Conservation (phyloP, 139 green algal species). For the Micractinium conductrix region DNA sequence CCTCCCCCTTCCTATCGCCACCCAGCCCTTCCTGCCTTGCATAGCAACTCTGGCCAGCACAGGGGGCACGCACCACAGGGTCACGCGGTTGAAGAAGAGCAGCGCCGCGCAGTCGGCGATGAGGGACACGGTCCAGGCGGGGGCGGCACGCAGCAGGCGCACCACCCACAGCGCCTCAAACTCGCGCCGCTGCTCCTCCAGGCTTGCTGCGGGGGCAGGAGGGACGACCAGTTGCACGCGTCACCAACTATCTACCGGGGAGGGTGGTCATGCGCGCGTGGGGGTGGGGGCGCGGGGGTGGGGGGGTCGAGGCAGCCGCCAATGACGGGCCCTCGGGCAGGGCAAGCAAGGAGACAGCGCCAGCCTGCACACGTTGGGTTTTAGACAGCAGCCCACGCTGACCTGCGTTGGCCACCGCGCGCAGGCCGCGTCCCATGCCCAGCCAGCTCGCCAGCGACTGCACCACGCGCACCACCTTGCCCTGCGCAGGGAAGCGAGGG, state of each 20-base stretch:
- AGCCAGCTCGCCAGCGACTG: constrained; percentile 55
- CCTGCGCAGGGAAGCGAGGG: constrained; percentile 42
- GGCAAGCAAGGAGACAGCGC: no score
- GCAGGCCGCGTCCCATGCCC: constrained; percentile 63
- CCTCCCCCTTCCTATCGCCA: no score
- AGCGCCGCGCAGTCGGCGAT: constrained; percentile 64
- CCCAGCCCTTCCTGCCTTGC: no score
- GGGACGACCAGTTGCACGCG: no score
- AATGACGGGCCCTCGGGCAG: no score
- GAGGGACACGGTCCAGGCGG: constrained; percentile 69
- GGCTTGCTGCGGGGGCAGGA: constrained; percentile 81
- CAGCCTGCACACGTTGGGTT: no score
- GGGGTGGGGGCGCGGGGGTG: no score
- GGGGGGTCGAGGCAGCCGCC: no score
- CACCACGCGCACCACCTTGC: constrained; percentile 83
- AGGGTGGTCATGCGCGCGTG: no score
- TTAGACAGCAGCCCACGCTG: no score
- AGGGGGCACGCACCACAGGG: constrained; percentile 61
- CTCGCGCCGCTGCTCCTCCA: constrained; percentile 73
- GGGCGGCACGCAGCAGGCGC: constrained; percentile 68
- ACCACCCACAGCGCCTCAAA: constrained; percentile 84
- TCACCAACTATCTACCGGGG: no score
- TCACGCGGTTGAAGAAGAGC: constrained; percentile 78
- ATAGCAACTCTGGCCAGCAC: no score
- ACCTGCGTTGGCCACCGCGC: constrained; percentile 69